These are phyloP conservation scores for Neocatenulostroma microsporum DNA, from an alignment of 2,329 filamentous ascomycete genomes.

Conservation along the genomic window DNA sequence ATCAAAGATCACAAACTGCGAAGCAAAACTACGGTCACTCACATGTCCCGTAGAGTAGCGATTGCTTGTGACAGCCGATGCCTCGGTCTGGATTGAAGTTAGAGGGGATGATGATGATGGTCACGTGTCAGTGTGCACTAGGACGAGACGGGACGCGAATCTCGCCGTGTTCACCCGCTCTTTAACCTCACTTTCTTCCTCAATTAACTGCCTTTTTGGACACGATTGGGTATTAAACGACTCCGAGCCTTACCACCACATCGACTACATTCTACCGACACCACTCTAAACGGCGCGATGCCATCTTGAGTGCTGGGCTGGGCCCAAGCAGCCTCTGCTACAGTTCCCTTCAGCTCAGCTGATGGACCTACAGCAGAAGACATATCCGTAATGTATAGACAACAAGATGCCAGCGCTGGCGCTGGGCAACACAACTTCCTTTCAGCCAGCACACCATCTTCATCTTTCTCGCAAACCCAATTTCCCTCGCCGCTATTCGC, in stretches of 20 bases:
- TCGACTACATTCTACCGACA: neutral
- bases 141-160: too few relatives aligned
- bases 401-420: slow-evolving; percentile 17
- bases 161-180: too few relatives aligned
- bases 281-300: neutral
- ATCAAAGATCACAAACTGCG: too few relatives aligned
- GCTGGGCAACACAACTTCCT: slow-evolving; percentile 18
- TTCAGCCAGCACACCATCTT: slow-evolving; percentile 12
- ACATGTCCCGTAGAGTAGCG: neutral
- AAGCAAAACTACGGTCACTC: neutral
- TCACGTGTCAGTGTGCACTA: too few relatives aligned
- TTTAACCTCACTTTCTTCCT: too few relatives aligned
- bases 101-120: neutral
- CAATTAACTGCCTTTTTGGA: too few relatives aligned
- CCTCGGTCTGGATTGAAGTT: neutral
- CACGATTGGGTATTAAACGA: too few relatives aligned
- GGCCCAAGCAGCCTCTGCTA: neutral
- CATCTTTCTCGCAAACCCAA: slow-evolving; percentile 16
- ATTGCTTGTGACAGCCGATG: neutral
- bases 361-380: neutral
- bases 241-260: too few relatives aligned
- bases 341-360: neutral
- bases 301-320: slow-evolving; percentile 2
- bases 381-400: slow-evolving; percentile 17
- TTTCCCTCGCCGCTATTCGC: slow-evolving; percentile 20